Conservation (phyloP, 2,329 filamentous ascomycete species). For the Aquanectria penicillioides region DNA sequence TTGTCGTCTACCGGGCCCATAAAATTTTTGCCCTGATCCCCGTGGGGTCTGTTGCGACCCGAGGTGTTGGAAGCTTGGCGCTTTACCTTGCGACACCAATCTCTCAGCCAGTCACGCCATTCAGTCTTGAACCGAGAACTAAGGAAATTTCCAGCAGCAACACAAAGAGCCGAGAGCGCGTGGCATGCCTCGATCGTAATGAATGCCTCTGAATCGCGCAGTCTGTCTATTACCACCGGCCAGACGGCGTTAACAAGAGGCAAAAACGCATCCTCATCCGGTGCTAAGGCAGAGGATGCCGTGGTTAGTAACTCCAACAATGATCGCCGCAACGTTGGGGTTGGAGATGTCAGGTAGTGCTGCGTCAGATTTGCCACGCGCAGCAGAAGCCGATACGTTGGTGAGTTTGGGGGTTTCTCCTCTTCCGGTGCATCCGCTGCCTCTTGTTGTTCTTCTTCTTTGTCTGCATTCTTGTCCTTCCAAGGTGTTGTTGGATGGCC, state of each 20-base stretch:
- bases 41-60: constrained; percentile 23
- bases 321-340: constrained; percentile 79
- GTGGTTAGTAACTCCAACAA: constrained; percentile 81
- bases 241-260: constrained; percentile 91
- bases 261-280: constrained; percentile 84
- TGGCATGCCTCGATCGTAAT: constrained; percentile 77
- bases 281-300: constrained; percentile 76
- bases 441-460: constrained; percentile 47
- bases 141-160: constrained; percentile 83
- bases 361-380: constrained; percentile 87
- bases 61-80: constrained; percentile 46
- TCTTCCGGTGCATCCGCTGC: constrained; percentile 48
- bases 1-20: constrained; percentile 28
- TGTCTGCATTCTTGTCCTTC: constrained; percentile 50
- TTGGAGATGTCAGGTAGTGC: constrained; percentile 88
- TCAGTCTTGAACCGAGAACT: constrained; percentile 77
- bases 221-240: constrained; percentile 79
- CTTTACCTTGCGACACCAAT: constrained; percentile 59
- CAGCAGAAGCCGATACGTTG: constrained; percentile 82
- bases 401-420: constrained; percentile 74
- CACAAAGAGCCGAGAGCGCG: constrained; percentile 75
- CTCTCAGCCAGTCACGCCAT: constrained; percentile 68
- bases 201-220: constrained; percentile 74
- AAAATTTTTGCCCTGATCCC: constrained; percentile 33
- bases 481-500: constrained; percentile 50